Percentiles rank a stretch among this genome's conserved stretches.
Conservation (phyloP, 2,329 filamentous ascomycete species). For the Sodiomyces alkalinus region DNA sequence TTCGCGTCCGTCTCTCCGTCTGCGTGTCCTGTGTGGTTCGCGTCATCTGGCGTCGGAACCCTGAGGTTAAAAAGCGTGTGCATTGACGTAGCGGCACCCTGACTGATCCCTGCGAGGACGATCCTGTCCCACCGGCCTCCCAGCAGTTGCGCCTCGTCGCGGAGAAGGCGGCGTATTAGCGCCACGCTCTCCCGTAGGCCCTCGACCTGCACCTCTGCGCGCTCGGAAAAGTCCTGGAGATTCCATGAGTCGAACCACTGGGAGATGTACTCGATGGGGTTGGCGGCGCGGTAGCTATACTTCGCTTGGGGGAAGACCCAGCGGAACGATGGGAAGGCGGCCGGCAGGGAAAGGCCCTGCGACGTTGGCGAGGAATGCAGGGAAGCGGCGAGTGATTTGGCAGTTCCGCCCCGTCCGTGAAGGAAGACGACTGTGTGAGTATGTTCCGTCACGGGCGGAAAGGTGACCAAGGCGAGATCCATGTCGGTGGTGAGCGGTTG, state of each 20-base stretch:
- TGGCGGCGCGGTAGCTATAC: constrained; percentile 11
- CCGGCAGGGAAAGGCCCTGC: constrained; percentile 15
- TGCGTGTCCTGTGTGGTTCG: too few species aligned
- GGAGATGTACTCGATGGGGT: constrained; percentile 8
- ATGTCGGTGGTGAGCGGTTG: background rate
- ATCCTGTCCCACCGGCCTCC: constrained; percentile 21
- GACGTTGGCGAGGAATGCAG: constrained; percentile 17
- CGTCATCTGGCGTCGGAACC: constrained; percentile 7
- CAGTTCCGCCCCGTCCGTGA: constrained; percentile 27
- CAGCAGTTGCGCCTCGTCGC: constrained; percentile 18
- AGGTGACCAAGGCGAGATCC: constrained; percentile 4
- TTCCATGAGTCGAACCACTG: constrained; percentile 39
- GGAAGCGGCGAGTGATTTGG: constrained; percentile 15
- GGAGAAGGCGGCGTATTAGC: constrained; percentile 16
- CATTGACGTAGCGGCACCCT: constrained; percentile 25
- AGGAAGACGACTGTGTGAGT: constrained; percentile 29
- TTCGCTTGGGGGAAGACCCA: constrained; percentile 34
- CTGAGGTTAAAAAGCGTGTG: constrained; percentile 21
- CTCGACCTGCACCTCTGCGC: constrained; percentile 24
- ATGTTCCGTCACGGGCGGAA: constrained; percentile 12
- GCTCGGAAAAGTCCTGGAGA: constrained; percentile 20
- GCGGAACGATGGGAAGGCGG: constrained; percentile 27
- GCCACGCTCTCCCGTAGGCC: constrained; percentile 24
- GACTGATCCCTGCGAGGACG: constrained; percentile 29
- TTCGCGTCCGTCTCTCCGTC: background rate